Evolutionary conservation across 1,284 basidiomycete genomes (phyloP).

Genomic region (Ganoderma meredithae): DNA sequence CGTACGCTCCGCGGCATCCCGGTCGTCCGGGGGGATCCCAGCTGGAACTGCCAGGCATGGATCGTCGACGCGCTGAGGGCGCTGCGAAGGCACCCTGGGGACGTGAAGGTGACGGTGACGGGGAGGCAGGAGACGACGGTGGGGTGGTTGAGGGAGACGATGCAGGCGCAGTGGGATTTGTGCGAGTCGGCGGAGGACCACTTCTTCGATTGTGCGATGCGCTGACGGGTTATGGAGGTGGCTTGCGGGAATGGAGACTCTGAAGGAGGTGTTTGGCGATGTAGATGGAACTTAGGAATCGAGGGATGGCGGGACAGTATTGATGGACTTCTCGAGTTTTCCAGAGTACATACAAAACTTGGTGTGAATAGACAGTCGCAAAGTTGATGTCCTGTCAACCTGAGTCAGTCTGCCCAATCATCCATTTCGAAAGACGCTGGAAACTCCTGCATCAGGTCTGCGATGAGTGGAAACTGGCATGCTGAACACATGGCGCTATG

Average conservation of each 20-base stretch:
- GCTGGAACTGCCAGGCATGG: constrained; percentile 16
- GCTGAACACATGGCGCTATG: too few relatives aligned
- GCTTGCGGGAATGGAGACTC: neutral
- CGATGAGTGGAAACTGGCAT: too few relatives aligned
- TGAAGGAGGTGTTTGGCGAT: too few relatives aligned
- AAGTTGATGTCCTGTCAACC: too few relatives aligned
- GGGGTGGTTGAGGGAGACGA: neutral
- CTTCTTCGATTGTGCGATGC: neutral
- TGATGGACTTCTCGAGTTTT: too few relatives aligned
- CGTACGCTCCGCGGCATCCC: neutral
- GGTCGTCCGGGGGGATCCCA: neutral
- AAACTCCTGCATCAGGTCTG: too few relatives aligned
- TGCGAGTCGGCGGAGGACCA: neutral
- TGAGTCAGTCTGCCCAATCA: too few relatives aligned
- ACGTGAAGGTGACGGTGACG: neutral
- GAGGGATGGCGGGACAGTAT: too few relatives aligned
- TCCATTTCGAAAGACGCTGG: too few relatives aligned
- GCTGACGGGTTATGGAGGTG: neutral
- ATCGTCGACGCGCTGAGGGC: constrained; percentile 10
- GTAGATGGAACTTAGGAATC: too few relatives aligned
- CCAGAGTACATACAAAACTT: too few relatives aligned
- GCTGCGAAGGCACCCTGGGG: neutral
- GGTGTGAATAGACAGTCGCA: too few relatives aligned
- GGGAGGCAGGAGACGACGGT: neutral
- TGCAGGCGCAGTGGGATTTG: neutral